Evolutionary conservation across 768 basidiomycete genomes (phyloP).

Genomic region (Tylopilus balloui): DNA sequence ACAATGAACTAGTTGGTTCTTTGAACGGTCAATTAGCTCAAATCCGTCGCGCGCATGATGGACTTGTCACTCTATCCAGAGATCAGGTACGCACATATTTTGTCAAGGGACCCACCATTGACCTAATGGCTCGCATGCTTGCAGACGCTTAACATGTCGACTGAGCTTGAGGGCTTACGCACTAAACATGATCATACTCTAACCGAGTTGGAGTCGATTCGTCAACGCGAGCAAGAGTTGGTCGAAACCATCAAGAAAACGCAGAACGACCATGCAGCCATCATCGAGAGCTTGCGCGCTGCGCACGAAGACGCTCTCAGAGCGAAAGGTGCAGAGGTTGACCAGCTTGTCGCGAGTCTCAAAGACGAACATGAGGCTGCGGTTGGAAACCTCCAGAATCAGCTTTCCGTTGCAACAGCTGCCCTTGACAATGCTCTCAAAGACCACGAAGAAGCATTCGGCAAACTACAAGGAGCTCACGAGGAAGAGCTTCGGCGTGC

Average conservation of each 20-base stretch:
- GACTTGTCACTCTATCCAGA: slow-evolving; percentile 71
- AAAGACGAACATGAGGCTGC: slow-evolving; percentile 47
- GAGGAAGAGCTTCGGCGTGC: slow-evolving; percentile 49
- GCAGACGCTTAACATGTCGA: slow-evolving; percentile 83
- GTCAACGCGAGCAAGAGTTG: slow-evolving; percentile 54
- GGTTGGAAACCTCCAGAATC: slow-evolving; percentile 37
- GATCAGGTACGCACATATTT: slow-evolving; percentile 61
- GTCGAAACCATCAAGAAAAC: slow-evolving; percentile 46
- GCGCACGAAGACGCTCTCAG: slow-evolving; percentile 44
- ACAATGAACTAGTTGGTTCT: slow-evolving; percentile 73
- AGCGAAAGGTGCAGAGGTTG: slow-evolving; percentile 40
- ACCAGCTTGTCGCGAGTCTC: slow-evolving; percentile 40
- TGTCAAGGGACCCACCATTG: background rate
- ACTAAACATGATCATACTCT: slow-evolving; percentile 54
- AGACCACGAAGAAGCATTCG: slow-evolving; percentile 59
- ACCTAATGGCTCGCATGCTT: background rate
- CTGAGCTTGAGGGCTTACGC: slow-evolving; percentile 73
- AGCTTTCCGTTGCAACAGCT: slow-evolving; percentile 41
- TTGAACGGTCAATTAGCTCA: slow-evolving; percentile 64
- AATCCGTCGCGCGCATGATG: slow-evolving; percentile 77
- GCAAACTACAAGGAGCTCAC: slow-evolving; percentile 51
- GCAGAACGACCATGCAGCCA: slow-evolving; percentile 44
- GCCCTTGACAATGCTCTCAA: slow-evolving; percentile 46
- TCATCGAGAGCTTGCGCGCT: slow-evolving; percentile 43
- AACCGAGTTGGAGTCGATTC: slow-evolving; percentile 48